Evolutionary conservation across 1,284 basidiomycete species (phyloP).

Genomic region (Clitocybe nebularis): DNA sequence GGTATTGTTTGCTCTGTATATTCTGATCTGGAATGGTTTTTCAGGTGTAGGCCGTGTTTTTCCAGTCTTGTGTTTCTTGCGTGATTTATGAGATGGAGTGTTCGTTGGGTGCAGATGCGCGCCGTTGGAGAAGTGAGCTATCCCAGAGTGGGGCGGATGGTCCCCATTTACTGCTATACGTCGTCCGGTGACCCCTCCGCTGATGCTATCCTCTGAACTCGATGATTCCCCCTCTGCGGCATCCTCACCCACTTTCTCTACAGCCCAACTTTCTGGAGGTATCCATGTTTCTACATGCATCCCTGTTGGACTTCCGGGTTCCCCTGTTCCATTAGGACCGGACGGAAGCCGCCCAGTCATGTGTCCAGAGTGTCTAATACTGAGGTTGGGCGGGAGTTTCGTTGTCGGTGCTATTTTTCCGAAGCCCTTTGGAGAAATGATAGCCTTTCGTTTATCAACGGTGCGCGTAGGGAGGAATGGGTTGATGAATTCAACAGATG

Average conservation of each 20-base stretch:
- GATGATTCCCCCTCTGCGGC: constrained; percentile 36
- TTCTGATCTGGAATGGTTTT: constrained; percentile 54
- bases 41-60: constrained; percentile 3
- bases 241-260: constrained; percentile 43
- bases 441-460: constrained; percentile 19
- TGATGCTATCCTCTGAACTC: constrained; percentile 41
- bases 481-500: constrained; percentile 37
- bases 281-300: constrained; percentile 55
- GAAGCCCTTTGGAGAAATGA: constrained; percentile 21
- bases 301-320: constrained; percentile 39
- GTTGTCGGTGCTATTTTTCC: constrained; percentile 53
- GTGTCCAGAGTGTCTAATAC: constrained; percentile 6
- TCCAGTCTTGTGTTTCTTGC: constrained; percentile 1
- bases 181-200: constrained; percentile 14
- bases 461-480: constrained; percentile 37
- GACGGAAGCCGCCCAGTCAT: constrained; percentile 10
- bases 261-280: constrained; percentile 59
- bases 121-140: neutral
- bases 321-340: constrained; percentile 6
- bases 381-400: constrained; percentile 14
- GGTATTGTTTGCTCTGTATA: constrained; percentile 75
- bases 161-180: no score
- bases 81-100: neutral
- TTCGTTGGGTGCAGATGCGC: neutral
- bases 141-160: no score